Base-by-base conservation (phyloP, 371 early-diverging fungal genomes). In the Mucor plumbeus region DNA sequence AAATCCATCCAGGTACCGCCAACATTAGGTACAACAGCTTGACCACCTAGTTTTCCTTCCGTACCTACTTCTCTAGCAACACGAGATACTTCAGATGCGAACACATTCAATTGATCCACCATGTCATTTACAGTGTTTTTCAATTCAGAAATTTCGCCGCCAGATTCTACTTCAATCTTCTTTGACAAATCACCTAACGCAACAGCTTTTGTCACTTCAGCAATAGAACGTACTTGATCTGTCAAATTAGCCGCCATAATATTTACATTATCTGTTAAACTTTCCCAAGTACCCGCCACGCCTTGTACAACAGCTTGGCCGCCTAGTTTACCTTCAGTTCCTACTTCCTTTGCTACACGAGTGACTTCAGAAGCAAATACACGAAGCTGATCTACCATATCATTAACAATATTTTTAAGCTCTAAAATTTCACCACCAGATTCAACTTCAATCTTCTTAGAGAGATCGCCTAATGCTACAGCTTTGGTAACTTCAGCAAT, bases 1-100 rank as follows among this genome's bases (percentile, higher is more conserved):
- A 90, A 73, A 21, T 85, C 86, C 39, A 82, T 78, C 90, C 90
- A 89, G 0, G 85, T 87, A 15, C 90, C 90, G 38, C 71, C 85
- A 1, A 87, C 87, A 41, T 75, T 82, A 43, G 82, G 67, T 0
- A 88, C 88, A 4, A 76, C 71, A 7, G 90, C 85, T 68, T 85
- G 85, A 19, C 85, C 89, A 31, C 87, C 89, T 0, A 89, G 69
- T 50, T 78, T 76, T n/a, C 87, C 87, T 15, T 87, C 87, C 0
- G 87, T 86, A 0, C 85, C 85, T 33, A 85, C 85, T 67, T 84
- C 84, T 40, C 70, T 72, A 0, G 88, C 73, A 0, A 88, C 85
- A 50, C 85, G 76, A 33, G 83, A 83, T 4, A 89, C 88, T 73
- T 89, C 88, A 1, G 78, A 68, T 4, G 84, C 78, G 67, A 87